A percentile compares a stretch with the other conserved stretches of the same genome.
phyloP scores from a whole-genome alignment of 2,329 filamentous ascomycete genomes.

The Epichloe aotearoae region DNA sequence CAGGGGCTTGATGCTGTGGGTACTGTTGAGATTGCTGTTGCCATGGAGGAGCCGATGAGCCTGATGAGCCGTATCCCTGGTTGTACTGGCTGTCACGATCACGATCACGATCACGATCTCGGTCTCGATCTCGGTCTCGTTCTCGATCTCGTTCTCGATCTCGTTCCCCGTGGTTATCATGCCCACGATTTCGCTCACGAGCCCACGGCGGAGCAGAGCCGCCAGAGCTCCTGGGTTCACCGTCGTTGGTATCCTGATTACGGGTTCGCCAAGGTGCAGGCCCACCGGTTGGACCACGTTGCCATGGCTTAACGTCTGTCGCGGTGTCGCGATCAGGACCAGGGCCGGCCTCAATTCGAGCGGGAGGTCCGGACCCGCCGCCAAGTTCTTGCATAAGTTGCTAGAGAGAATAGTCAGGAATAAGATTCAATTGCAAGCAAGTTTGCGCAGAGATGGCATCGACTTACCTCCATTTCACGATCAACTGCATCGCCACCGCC shows the following conservation, averaged over 20 bases:
- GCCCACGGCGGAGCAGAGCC: constrained; percentile 47
- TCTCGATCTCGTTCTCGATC: constrained; percentile 8
- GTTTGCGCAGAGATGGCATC: background rate
- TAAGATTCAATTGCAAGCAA: background rate
- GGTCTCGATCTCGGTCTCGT: no score
- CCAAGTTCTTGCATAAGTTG: constrained; percentile 97
- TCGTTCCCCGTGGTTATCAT: constrained; percentile 23
- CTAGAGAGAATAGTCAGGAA: constrained; percentile 36
- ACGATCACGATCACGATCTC: background rate
- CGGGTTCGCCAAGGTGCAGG: constrained; percentile 66
- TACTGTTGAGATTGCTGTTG: constrained; percentile 29
- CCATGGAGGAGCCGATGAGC: constrained; percentile 14
- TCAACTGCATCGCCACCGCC: constrained; percentile 75
- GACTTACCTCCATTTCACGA: constrained; percentile 80
- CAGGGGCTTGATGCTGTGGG: constrained; percentile 36
- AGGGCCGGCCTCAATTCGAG: constrained; percentile 78
- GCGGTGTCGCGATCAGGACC: constrained; percentile 39
- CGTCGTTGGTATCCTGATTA: constrained; percentile 36
- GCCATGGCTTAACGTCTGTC: constrained; percentile 68
- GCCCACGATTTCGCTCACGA: constrained; percentile 41
- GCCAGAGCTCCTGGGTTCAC: constrained; percentile 29
- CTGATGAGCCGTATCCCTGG: constrained; percentile 11
- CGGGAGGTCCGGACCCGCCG: constrained; percentile 56
- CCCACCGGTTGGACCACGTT: constrained; percentile 70
- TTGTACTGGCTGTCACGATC: constrained; percentile 16